Conservation (phyloP, 768 basidiomycete species). For the Agrocybe praecox region DNA sequence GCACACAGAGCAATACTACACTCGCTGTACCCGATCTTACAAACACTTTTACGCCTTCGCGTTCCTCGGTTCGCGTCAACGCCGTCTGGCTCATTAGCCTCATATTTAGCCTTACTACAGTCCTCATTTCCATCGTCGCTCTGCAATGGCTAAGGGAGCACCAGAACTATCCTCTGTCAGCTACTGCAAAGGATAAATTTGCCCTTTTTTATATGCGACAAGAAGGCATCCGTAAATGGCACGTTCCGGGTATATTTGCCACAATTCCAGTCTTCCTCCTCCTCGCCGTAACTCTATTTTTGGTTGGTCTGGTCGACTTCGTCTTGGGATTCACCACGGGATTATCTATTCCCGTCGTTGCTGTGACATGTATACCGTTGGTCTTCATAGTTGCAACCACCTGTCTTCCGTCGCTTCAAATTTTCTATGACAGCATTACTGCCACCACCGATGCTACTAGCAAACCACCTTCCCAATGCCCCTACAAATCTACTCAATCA, state of each 20-base stretch:
- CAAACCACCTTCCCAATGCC: background rate
- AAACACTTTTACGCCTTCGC: background rate
- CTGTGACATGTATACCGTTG: background rate
- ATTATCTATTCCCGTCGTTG: background rate
- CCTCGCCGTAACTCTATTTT: background rate
- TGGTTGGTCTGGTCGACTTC: constrained; percentile 1
- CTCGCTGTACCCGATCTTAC: background rate
- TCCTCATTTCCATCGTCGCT: background rate
- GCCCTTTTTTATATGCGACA: constrained; percentile 1
- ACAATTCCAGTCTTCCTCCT: background rate
- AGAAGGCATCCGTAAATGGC: constrained; percentile 1
- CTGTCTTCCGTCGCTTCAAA: background rate
- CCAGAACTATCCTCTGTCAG: background rate
- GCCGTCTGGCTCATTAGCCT: constrained; percentile 4
- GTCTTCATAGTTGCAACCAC: background rate
- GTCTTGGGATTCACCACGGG: background rate
- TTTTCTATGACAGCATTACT: background rate
- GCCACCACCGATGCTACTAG: background rate
- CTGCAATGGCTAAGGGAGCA: constrained; percentile 4
- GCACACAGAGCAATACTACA: background rate
- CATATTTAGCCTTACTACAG: background rate
- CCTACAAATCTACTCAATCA: constrained; percentile 2
- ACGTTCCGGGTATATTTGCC: background rate
- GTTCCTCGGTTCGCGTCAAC: constrained; percentile 1
- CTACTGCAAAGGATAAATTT: background rate